A percentile compares a stretch with the other conserved stretches of the same genome.
Conservation (phyloP, 495 filamentous ascomycete genomes). For the Podospora didyma region DNA sequence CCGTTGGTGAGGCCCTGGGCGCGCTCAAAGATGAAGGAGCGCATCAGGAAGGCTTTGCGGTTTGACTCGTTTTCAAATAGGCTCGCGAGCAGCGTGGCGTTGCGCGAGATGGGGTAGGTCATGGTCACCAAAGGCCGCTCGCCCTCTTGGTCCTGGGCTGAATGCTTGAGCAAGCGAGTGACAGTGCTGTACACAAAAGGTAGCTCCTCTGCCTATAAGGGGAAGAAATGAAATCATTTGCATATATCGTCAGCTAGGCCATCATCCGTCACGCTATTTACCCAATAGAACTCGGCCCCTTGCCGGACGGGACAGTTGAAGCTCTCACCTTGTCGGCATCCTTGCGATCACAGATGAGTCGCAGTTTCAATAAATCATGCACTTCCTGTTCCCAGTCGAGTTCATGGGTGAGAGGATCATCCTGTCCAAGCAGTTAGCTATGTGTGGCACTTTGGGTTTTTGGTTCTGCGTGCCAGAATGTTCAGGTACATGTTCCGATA, state of each 20-base stretch:
- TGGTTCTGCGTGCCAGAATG: slow-evolving; percentile 27
- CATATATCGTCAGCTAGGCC: not conserved
- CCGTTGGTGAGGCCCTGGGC: slow-evolving; percentile 26
- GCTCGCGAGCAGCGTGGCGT: slow-evolving; percentile 43
- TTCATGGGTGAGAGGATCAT: slow-evolving; percentile 33
- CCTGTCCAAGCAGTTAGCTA: slow-evolving; percentile 19
- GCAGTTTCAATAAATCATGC: slow-evolving; percentile 43
- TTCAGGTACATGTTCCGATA: slow-evolving; percentile 51
- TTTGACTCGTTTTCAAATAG: slow-evolving; percentile 36
- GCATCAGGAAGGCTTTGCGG: slow-evolving; percentile 42
- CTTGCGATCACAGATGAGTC: slow-evolving; percentile 35
- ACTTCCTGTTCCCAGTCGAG: slow-evolving; percentile 49
- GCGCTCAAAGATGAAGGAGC: slow-evolving; percentile 50
- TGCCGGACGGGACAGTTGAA: not conserved
- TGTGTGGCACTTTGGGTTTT: not conserved
- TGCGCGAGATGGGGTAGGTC: slow-evolving; percentile 36
- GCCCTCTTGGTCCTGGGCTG: slow-evolving; percentile 11
- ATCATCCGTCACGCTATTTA: not conserved
- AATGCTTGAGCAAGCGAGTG: slow-evolving; percentile 32
- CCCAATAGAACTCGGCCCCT: not conserved
- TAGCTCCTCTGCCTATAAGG: slow-evolving; percentile 5
- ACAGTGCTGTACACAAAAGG: slow-evolving; percentile 36
- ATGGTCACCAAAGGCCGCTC: slow-evolving; percentile 16
- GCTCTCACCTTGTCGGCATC: slow-evolving; percentile 36
- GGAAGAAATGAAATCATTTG: not conserved